These are phyloP conservation scores for Ophiocordyceps camponoti-saundersi DNA, from an alignment of 2,329 filamentous ascomycete species.

Conservation along the genomic window DNA sequence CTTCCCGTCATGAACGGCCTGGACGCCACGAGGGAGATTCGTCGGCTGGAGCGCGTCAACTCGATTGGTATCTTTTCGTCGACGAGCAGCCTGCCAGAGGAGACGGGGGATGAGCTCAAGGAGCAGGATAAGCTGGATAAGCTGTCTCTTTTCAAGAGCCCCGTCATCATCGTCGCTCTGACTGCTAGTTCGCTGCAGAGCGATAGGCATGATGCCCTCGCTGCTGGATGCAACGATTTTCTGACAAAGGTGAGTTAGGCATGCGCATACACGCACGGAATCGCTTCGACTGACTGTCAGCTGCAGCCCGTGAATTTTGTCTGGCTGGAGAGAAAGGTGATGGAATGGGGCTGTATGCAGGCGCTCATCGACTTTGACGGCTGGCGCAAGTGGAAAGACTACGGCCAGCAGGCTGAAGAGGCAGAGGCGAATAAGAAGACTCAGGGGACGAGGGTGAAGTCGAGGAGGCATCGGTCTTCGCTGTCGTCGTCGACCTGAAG, in stretches of 20 bases:
- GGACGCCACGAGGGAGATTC: slow-evolving; percentile 88
- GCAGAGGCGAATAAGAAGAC: slow-evolving; percentile 24
- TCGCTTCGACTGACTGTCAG: neutral
- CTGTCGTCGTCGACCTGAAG: slow-evolving; percentile 11
- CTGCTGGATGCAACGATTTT: slow-evolving; percentile 95
- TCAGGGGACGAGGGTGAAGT: slow-evolving; percentile 16
- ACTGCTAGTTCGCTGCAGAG: slow-evolving; percentile 90
- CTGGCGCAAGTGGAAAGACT: slow-evolving; percentile 95
- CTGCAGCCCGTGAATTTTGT: slow-evolving; percentile 84
- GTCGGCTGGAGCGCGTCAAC: slow-evolving; percentile 76
- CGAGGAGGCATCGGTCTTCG: slow-evolving; percentile 27
- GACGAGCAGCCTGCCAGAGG: slow-evolving; percentile 34
- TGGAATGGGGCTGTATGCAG: slow-evolving; percentile 99
- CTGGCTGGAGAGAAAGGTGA: slow-evolving; percentile 94
- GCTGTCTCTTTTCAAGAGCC: slow-evolving; percentile 70
- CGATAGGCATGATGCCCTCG: slow-evolving; percentile 85
- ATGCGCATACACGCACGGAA: neutral
- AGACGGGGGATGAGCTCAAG: slow-evolving; percentile 25
- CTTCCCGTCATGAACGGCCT: slow-evolving; percentile 91
- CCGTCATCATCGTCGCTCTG: slow-evolving; percentile 92
- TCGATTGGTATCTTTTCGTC: slow-evolving; percentile 77
- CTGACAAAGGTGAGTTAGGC: slow-evolving; percentile 63
- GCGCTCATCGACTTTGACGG: slow-evolving; percentile 96
- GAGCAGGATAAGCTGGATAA: slow-evolving; percentile 55
- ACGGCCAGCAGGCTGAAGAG: slow-evolving; percentile 31